Base-by-base conservation (phyloP, 257 asterid species). In the Fraxinus pennsylvanica region DNA sequence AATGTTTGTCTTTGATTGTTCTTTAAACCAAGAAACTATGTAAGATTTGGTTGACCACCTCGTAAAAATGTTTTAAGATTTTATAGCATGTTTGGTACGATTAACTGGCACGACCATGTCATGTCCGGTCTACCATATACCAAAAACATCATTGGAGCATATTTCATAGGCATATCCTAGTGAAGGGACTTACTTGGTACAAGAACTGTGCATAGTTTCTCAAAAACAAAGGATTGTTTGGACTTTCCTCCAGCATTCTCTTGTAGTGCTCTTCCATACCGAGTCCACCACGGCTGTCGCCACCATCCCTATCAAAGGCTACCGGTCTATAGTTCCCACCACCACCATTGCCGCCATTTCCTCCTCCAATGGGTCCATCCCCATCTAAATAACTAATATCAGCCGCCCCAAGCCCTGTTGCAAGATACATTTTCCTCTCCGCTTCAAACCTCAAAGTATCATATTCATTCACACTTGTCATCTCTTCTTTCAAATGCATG, bases 161-260 rank as follows among this genome's bases (percentile, higher is more conserved):
- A 7, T 61, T 59, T 22, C 2, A 59, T 59, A 9, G 68, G 32
- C 3, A 68, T 39, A 39, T 73, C 22, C 76, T 52, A 45, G 57
- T 35, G 3, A 67, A 71, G 27, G 35, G 76, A 68, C 85, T 74
- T 75, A 77, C 98, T 84, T 92, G 86, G 79, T 94, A 85, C 83
- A 92, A 82, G 84, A 91, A 92, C 76, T 88, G 92, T 9, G 98
- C 98, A 84, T 94, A 92, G 85, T 94, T 94, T 81, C 96, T 89
- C 79, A 94, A 84, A 74, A 88, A 82, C 73, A 94, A 78, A 12
- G 97, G 84, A 83, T 92, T 87, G 32, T 90, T 82, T 3, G 97
- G 96, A 88, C 86, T 85, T 71, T 79, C 88, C 70, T 85, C 89
- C 86, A 94, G 17, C 96, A 94, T 84, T 17, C 71, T 85, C 87